These are phyloP conservation scores for Mrakia frigida DNA, from an alignment of 768 basidiomycete genomes.

Conservation along the genomic window DNA sequence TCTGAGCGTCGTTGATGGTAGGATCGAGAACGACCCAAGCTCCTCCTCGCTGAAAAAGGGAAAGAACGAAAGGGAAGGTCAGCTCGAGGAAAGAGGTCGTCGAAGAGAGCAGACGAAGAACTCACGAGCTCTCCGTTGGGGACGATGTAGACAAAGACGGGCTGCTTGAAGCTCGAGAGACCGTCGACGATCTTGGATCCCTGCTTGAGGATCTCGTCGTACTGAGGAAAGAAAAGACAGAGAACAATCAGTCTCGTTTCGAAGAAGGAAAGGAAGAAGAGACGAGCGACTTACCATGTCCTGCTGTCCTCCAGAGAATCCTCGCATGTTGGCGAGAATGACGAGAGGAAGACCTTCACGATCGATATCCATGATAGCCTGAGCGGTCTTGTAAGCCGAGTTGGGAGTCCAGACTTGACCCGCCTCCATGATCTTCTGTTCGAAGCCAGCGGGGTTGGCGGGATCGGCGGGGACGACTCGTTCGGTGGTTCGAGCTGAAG, in stretches of 20 bases:
- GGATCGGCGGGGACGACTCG: constrained; percentile 95
- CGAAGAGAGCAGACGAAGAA: background rate
- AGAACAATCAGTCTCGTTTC: background rate
- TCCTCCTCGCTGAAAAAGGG: constrained; percentile 64
- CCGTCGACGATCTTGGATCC: constrained; percentile 99
- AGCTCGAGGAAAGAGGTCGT: background rate
- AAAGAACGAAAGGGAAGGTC: background rate
- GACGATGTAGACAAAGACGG: constrained; percentile 96
- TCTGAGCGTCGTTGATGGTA: constrained; percentile 86
- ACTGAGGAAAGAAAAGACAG: constrained; percentile 43
- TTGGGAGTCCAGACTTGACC: constrained; percentile 98
- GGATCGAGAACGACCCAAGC: constrained; percentile 99
- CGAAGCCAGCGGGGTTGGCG: constrained; percentile 91
- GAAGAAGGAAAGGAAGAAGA: background rate
- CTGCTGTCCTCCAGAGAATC: constrained; percentile 98
- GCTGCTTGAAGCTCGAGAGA: constrained; percentile 91
- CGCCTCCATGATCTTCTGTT: constrained; percentile 98
- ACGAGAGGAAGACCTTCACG: constrained; percentile 93
- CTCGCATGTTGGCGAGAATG: constrained; percentile 99
- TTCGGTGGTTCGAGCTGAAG: constrained; percentile 76
- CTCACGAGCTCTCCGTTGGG: constrained; percentile 83
- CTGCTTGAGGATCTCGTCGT: constrained; percentile 93
- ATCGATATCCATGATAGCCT: constrained; percentile 98
- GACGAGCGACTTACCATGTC: constrained; percentile 72
- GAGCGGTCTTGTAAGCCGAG: constrained; percentile 98